Evolutionary conservation across 176 grass and related monocot genomes (phyloP).

Genomic region (Oryza nivara): DNA sequence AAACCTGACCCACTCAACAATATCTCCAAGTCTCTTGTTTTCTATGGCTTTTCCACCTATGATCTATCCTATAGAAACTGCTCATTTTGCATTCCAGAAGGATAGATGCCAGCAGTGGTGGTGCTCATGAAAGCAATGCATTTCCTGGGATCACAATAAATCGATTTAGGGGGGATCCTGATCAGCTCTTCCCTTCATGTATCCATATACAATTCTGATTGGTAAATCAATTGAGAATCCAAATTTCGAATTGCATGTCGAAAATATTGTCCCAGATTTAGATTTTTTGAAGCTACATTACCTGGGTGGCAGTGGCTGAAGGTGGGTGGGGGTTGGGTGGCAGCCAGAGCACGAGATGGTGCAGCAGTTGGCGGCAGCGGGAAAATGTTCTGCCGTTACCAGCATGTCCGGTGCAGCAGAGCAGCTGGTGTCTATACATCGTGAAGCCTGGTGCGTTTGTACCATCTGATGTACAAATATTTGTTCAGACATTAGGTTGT

Average conservation of each 20-base stretch:
- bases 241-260: background rate
- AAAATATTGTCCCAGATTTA: background rate
- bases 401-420: background rate
- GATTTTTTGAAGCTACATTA: background rate
- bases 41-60: no score
- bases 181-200: no score
- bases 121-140: no score
- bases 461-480: background rate
- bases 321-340: background rate
- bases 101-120: no score
- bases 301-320: background rate
- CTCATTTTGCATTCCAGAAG: no score
- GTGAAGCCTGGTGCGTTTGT: background rate
- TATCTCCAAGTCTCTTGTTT: no score
- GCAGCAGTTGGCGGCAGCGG: background rate
- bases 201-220: background rate
- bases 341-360: background rate
- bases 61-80: no score
- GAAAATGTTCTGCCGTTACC: background rate
- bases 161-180: no score
- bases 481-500: background rate
- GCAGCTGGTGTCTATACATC: background rate
- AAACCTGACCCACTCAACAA: no score
- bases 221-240: background rate
- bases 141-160: no score